phyloP scores from a whole-genome alignment of 2,329 filamentous ascomycete genomes.

The Aureobasidium sp. region DNA sequence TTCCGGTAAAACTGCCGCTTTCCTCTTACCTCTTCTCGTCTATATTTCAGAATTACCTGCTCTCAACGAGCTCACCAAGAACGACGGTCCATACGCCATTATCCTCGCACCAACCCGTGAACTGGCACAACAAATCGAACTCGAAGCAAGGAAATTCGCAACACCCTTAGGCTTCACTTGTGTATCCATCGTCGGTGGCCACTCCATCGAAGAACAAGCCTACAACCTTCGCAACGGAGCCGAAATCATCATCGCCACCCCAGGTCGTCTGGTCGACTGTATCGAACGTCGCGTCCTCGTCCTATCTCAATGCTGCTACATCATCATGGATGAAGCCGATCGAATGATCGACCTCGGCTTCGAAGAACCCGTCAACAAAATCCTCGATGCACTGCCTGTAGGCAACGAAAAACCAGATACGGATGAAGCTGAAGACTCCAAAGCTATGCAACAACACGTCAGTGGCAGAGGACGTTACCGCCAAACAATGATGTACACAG shows the following conservation, averaged over 20 bases:
- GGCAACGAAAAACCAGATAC: constrained; percentile 95
- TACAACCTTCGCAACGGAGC: constrained; percentile 92
- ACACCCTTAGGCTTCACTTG: constrained; percentile 91
- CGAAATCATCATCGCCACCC: constrained; percentile 99
- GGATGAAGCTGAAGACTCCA: constrained; percentile 88
- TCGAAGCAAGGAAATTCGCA: constrained; percentile 94
- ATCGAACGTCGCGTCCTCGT: constrained; percentile 94
- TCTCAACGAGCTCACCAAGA: constrained; percentile 86
- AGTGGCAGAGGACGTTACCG: constrained; percentile 83
- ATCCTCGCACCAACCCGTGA: constrained; percentile 97
- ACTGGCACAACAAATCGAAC: constrained; percentile 96
- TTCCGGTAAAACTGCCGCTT: constrained; percentile 98
- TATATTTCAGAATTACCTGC: constrained; percentile 94
- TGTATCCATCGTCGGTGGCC: constrained; percentile 98
- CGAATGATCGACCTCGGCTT: constrained; percentile 99
- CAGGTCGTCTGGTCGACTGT: constrained; percentile 96
- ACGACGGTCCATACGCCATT: constrained; percentile 97
- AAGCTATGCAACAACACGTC: constrained; percentile 84
- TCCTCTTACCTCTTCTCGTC: constrained; percentile 89
- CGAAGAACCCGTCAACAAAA: constrained; percentile 97
- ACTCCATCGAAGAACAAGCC: constrained; percentile 93
- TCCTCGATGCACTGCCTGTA: constrained; percentile 93
- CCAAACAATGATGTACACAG: constrained; percentile 99
- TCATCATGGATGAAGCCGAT: constrained; percentile 99
- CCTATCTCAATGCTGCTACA: constrained; percentile 95